A percentile compares a stretch with the other conserved stretches of the same genome.
These are phyloP conservation scores for Amoebophrya sp. DNA, from an alignment of 169 alveolate genomes.

Conservation along the genomic window DNA sequence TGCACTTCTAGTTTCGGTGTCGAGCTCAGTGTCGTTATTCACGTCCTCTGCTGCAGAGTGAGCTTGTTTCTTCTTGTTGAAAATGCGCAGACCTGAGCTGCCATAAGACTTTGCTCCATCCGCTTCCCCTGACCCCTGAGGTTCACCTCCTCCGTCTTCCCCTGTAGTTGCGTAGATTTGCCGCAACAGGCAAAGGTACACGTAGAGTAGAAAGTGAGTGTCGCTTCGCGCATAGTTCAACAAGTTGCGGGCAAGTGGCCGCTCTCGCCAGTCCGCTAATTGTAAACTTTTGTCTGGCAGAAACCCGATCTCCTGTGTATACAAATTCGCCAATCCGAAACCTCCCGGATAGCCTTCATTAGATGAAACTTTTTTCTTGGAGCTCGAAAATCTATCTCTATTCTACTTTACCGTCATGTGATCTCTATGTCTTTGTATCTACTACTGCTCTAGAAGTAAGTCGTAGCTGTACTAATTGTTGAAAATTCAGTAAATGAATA, in stretches of 20 bases:
- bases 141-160: not conserved
- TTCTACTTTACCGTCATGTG: no score
- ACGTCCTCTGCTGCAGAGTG: not conserved
- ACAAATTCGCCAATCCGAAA: slow-evolving; percentile 49
- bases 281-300: slow-evolving; percentile 71
- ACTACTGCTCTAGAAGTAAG: no score
- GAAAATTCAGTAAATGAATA: no score
- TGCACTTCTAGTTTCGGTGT: no score
- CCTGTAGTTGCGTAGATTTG: not conserved
- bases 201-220: slow-evolving; percentile 73
- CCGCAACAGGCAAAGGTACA: not conserved
- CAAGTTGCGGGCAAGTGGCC: slow-evolving; percentile 74
- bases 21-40: no score
- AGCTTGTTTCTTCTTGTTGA: not conserved
- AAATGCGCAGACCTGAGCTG: not conserved
- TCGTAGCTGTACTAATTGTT: no score
- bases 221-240: slow-evolving; percentile 78
- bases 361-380: no score
- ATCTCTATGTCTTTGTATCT: no score
- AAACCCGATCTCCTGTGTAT: not conserved
- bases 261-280: slow-evolving; percentile 82
- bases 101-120: not conserved
- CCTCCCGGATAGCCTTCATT: slow-evolving; percentile 59
- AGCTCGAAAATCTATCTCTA: no score
- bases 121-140: not conserved